These are phyloP conservation scores for Metarhizium album DNA, from an alignment of 2,329 filamentous ascomycete genomes.

Conservation along the genomic window DNA sequence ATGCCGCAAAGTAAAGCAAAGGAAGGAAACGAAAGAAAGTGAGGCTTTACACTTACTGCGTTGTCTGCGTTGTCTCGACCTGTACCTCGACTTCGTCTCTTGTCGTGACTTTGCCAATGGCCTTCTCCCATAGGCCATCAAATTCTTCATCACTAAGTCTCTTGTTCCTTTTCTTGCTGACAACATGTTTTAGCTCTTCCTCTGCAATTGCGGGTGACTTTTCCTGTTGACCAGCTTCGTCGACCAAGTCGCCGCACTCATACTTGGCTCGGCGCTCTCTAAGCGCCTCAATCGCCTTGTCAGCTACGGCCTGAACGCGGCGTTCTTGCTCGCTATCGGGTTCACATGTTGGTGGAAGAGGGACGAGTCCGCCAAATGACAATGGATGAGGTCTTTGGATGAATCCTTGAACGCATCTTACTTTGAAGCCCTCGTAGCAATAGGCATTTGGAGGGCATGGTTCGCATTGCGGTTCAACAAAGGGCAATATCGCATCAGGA, in stretches of 20 bases:
- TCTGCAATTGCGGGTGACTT: conserved; percentile 52
- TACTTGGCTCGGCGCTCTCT: conserved; percentile 77
- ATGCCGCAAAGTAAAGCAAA: background rate
- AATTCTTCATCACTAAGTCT: conserved; percentile 82
- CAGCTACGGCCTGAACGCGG: conserved; percentile 75
- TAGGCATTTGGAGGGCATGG: conserved; percentile 83
- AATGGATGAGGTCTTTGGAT: conserved; percentile 77
- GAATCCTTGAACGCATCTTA: conserved; percentile 78
- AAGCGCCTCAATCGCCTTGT: conserved; percentile 78
- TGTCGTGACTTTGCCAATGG: conserved; percentile 58
- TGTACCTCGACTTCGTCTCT: conserved; percentile 46
- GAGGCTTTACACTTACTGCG: conserved; percentile 42
- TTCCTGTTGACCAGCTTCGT: conserved; percentile 48
- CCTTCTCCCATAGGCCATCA: conserved; percentile 72
- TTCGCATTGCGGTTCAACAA: conserved; percentile 75
- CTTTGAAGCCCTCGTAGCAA: conserved; percentile 69
- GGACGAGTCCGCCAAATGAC: conserved; percentile 67
- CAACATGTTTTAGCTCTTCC: conserved; percentile 64
- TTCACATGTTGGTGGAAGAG: conserved; percentile 84
- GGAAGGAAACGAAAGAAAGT: conserved; percentile 9
- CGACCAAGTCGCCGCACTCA: conserved; percentile 69
- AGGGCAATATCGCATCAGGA: conserved; percentile 59
- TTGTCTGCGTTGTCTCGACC: conserved; percentile 31
- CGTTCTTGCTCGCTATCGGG: conserved; percentile 88
- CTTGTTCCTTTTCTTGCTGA: conserved; percentile 67